Base-by-base conservation (phyloP, 257 asterid species). In the Petrea volubilis region DNA sequence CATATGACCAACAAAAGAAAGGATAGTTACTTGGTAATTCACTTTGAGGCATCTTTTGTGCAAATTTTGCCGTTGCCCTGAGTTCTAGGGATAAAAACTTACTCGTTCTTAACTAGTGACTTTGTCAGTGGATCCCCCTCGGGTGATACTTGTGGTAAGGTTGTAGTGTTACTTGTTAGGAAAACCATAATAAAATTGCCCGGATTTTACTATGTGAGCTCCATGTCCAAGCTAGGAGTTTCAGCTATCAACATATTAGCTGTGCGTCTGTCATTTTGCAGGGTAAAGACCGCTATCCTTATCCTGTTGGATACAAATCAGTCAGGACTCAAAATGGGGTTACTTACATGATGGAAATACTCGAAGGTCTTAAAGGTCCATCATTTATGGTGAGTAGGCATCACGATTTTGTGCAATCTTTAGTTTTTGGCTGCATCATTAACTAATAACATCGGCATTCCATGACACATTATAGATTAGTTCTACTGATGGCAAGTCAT, bases 251-350 rank as follows among this genome's bases (percentile, higher is more conserved):
- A 13, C 24, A 36, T 8, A 38, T 55, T 12, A 29, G 69, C 59
- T 80, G 63, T 59, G 57, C 12, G 58, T 52, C 24, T 71, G 67
- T 59, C 60, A 25, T 62, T 74, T 76, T 74, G 58, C 85, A 94
- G 99, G 99, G 99, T 12, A 94, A 89, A 81, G 93, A 91, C 70
- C 89, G 99, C 53, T 88, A 90, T 85, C 99, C 99, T 53, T 94
- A 89, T 81, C 99, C 98, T 29, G 76, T 89, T 79, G 99, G 96
- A 68, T 94, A 88, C 81, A 92, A 76, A 71, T 93, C 93, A 51
- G 61, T 85, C 56, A 84, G 97, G 67, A 82, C 81, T 72, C 98
- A 85, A 71, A 85, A 89, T 86, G 95, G 85, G 63, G 73, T 85
- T 69, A 80, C 89, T 46, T 89, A 84, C 78, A 87, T 78, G 17